Evolutionary conservation across 768 basidiomycete genomes (phyloP), one percentile per base, ranked within the genome.

Genomic region (Cystofilobasidium ferigula): DNA sequence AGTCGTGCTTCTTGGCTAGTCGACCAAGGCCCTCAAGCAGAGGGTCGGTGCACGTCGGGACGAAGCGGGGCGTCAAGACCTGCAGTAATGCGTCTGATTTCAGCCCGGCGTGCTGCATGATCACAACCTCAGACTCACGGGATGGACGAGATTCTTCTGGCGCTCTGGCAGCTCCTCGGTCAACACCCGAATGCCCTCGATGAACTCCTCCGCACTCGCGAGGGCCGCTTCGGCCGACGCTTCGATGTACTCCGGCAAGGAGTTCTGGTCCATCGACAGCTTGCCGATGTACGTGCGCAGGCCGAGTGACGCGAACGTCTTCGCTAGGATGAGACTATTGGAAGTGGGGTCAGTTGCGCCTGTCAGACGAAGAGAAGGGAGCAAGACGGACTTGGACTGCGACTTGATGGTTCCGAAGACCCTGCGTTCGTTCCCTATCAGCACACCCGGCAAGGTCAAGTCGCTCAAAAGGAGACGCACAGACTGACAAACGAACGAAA

Each of bases 231-330:
- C 69, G 2, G 80, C 71, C 4, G 79, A 65, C 0, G 73, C 47
- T 72, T 92, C 90, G 53, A 82, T 78, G 74, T 93, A 93, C 0
- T 85, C 81, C 0, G 83, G 81, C 0, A 84, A 80, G 7, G 83
- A 82, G 8, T 85, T 87, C 30, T 82, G 84, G 73, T 91, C 89
- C 90, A 92, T 92, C 0, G 88, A 89, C 14, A 94, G 78, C 73
- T 93, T 94, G 22, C 90, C 91, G n/a, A 94, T 81, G 69, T 87
- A 88, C 0, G 84, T 88, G 36, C 91, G 79, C 22, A 93, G 70
- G 6, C 91, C 89, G 24, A 81, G 82, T 0, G 75, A 71, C 68
- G 85, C 85, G 83, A 93, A 88, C 16, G 78, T 80, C 40, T 83
- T 77, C 4, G 90, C 89, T 0, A 94, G 82, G 30, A 91, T 84